A percentile compares a stretch with the other conserved stretches of the same genome.
Evolutionary conservation across 83 land plant genomes (phyloP).

Genomic region (Picea abies): DNA sequence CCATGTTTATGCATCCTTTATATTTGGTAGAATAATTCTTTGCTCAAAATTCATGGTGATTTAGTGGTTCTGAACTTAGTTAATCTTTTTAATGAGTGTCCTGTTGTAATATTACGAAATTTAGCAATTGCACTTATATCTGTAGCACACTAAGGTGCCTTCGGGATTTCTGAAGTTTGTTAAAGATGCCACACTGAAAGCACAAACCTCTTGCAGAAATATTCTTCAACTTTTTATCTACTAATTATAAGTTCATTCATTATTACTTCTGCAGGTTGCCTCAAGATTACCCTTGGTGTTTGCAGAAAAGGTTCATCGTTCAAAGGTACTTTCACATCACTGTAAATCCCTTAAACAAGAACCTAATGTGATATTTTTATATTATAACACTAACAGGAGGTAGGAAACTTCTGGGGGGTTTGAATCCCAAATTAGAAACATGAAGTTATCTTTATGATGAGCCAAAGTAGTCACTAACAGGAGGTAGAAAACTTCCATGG

Average conservation of each 20-base stretch:
- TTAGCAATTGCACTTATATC: no score
- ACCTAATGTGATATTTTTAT: neutral
- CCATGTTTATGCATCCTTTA: neutral
- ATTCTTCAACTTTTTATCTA: no score
- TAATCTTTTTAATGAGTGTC: no score
- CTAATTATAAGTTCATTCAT: neutral
- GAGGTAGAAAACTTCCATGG: neutral
- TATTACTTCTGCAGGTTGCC: constrained; percentile 7
- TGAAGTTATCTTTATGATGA: no score
- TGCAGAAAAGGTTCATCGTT: constrained; percentile 14
- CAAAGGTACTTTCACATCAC: constrained; percentile 1
- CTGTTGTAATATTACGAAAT: no score
- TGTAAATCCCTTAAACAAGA: neutral
- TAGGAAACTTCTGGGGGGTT: neutral
- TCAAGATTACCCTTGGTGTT: constrained; percentile 16
- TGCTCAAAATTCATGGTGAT: no score
- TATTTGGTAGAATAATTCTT: neutral
- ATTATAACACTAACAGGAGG: neutral
- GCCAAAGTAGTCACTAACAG: neutral
- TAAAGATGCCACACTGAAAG: neutral
- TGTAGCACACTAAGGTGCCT: no score
- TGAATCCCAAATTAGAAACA: neutral
- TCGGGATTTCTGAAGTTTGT: no score
- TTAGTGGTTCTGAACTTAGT: no score
- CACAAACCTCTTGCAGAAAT: neutral